Evolutionary conservation across 2,329 filamentous ascomycete species (phyloP), one percentile per base, ranked within the genome.

Genomic region (Sphaerulina vaccinii): DNA sequence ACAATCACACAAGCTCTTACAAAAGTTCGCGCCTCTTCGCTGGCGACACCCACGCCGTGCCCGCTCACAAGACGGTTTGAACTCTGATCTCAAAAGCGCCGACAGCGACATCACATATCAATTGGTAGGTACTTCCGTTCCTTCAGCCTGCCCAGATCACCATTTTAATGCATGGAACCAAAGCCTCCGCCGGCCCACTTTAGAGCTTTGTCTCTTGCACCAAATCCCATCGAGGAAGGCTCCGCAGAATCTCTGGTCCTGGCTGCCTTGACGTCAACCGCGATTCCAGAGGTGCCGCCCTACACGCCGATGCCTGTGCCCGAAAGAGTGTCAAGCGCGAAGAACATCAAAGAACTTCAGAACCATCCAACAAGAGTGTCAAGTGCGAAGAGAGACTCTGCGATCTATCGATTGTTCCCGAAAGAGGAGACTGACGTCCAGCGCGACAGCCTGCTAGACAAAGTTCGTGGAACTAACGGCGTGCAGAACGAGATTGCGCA

Each of bases 291-390:
- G 9, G 46, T 39, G 13, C 55, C 55, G 16, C 39, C 52, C 11
- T 58, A 58, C 23, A 58, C 55, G 13, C 55, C 55, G 5, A 41
- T 58, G 39, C 55, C 55, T 9, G 51, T 58, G 4, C 55, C 55
- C 18, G 35, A 37, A 16, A 18, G 55, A n/a, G 36, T 39, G n/a
- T 55, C 55, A 9, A 58, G 55, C n/a, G 49, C 41, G 6, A 35
- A 32, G 16, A 47, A 39, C n/a, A 33, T 21, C n/a, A 38, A 33
- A n/a, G n/a, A n/a, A n/a, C n/a, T n/a, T n/a, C n/a, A n/a, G 6
- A 18, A 24, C 11, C 5, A 39, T 21, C 18, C 15, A 5, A 15
- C 36, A 6, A 13, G 36, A 21, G 37, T 40, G 5, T 40, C 36
- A 16, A 40, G 36, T 13, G 8, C 37, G 10, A 40, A 40, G 8